Conservation (phyloP, 495 filamentous ascomycete genomes). For the Trichoderma asperelloides region DNA sequence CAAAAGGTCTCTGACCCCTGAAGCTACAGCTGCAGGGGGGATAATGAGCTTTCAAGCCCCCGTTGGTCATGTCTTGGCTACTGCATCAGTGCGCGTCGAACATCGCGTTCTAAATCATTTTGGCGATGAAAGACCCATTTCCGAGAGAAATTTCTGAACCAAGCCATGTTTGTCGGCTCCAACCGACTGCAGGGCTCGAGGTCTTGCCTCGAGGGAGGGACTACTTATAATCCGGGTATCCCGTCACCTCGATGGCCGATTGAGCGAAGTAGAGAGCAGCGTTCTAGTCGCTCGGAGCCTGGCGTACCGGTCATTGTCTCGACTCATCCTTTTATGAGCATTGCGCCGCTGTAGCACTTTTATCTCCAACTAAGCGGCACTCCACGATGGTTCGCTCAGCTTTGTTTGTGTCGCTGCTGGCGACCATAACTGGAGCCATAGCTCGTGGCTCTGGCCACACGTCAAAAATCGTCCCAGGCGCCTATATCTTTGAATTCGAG, state of each 20-base stretch:
- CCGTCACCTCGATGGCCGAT: background rate
- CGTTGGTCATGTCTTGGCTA: background rate
- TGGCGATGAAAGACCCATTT: background rate
- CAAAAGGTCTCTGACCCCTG: background rate
- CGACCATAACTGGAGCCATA: background rate
- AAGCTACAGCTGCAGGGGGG: background rate
- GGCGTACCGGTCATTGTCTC: background rate
- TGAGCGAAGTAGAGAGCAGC: background rate
- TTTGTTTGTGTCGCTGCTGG: background rate
- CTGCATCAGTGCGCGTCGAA: background rate
- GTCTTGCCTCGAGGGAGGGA: background rate
- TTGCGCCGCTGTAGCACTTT: background rate
- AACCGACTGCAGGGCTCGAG: background rate
- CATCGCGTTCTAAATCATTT: background rate
- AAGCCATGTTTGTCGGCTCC: background rate
- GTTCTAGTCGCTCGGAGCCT: background rate
- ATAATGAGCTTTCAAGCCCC: background rate
- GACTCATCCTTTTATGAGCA: background rate
- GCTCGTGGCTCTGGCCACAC: background rate
- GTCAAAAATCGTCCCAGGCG: constrained; percentile 9
- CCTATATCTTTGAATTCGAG: constrained; percentile 13
- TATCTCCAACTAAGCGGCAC: background rate
- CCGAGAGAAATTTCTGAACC: background rate
- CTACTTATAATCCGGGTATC: background rate
- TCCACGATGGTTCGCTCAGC: background rate